phyloP scores from a whole-genome alignment of 805 yeast species.

The Babjeviella inositovora region DNA sequence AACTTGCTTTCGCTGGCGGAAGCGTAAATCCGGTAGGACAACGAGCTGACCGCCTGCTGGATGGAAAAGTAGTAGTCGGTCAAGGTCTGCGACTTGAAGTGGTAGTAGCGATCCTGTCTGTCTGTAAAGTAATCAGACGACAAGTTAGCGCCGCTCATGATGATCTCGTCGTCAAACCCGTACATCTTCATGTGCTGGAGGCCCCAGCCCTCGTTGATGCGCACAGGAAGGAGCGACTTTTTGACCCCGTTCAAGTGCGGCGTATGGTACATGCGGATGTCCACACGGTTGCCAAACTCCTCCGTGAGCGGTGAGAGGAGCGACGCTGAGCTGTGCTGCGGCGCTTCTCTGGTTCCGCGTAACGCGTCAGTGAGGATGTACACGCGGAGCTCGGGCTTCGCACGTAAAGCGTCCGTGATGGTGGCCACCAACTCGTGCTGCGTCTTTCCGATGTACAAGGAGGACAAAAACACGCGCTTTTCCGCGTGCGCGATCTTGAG shows the following conservation, averaged over 20 bases:
- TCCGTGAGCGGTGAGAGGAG: conserved; percentile 51
- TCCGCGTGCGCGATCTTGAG: conserved; percentile 46
- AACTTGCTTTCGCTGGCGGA: conserved; percentile 28
- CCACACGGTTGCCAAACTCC: conserved; percentile 56
- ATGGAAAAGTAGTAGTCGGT: conserved; percentile 64
- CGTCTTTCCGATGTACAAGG: conserved; percentile 72
- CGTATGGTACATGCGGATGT: conserved; percentile 75
- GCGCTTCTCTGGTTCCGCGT: conserved; percentile 88
- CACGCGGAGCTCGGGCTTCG: conserved; percentile 48
- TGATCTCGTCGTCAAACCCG: conserved; percentile 84
- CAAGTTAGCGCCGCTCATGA: conserved; percentile 83
- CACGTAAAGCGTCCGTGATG: conserved; percentile 38
- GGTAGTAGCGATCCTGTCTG: conserved; percentile 85
- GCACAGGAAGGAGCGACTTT: conserved; percentile 51
- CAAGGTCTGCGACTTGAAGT: conserved; percentile 40
- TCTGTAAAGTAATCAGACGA: conserved; percentile 87
- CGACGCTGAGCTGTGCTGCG: conserved; percentile 62
- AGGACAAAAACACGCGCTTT: conserved; percentile 59
- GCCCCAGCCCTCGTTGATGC: conserved; percentile 86
- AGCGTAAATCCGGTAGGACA: conserved; percentile 53
- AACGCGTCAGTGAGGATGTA: conserved; percentile 73
- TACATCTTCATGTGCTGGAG: conserved; percentile 95
- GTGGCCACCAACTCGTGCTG: conserved; percentile 63
- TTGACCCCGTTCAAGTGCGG: conserved; percentile 66
- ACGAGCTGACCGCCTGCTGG: conserved; percentile 46